phyloP scores from a whole-genome alignment of 2,329 filamentous ascomycete genomes.

The Didymella keratinophila region DNA sequence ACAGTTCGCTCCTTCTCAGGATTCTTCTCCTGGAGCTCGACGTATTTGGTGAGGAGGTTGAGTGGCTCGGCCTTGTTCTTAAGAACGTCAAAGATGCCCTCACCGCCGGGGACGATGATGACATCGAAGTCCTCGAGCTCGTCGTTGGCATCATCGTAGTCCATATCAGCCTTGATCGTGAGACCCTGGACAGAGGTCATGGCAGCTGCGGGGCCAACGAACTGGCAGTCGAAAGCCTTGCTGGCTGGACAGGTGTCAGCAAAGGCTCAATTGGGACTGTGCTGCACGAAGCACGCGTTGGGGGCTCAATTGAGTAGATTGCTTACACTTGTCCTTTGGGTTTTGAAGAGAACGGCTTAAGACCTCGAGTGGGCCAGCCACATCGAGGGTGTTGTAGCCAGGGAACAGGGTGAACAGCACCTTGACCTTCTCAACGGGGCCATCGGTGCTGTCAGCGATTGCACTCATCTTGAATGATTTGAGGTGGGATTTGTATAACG shows the following conservation, averaged over 20 bases:
- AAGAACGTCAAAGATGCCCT: conserved; percentile 66
- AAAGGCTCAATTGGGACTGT: conserved; percentile 15
- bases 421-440: conserved; percentile 66
- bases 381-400: conserved; percentile 65
- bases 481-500: conserved; percentile 24
- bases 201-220: conserved; percentile 56
- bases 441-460: conserved; percentile 50
- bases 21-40: conserved; percentile 80
- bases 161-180: conserved; percentile 75
- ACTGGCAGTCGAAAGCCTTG: conserved; percentile 63
- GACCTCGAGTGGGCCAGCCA: conserved; percentile 66
- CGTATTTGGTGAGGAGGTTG: conserved; percentile 75
- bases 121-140: conserved; percentile 78
- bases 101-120: conserved; percentile 78
- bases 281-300: background rate
- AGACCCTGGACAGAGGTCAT: conserved; percentile 68
- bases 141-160: conserved; percentile 79
- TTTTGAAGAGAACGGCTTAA: conserved; percentile 63
- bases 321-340: conserved; percentile 59
- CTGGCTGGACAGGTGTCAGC: conserved; percentile 51
- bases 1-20: conserved; percentile 81
- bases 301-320: conserved; percentile 13
- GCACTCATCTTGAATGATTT: conserved; percentile 50
- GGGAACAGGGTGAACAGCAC: conserved; percentile 67
- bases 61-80: conserved; percentile 69